A percentile compares a stretch with the other conserved stretches of the same genome.
Conservation (phyloP, 192 early-diverging fungal species). For the Mortierella hygrophila region DNA sequence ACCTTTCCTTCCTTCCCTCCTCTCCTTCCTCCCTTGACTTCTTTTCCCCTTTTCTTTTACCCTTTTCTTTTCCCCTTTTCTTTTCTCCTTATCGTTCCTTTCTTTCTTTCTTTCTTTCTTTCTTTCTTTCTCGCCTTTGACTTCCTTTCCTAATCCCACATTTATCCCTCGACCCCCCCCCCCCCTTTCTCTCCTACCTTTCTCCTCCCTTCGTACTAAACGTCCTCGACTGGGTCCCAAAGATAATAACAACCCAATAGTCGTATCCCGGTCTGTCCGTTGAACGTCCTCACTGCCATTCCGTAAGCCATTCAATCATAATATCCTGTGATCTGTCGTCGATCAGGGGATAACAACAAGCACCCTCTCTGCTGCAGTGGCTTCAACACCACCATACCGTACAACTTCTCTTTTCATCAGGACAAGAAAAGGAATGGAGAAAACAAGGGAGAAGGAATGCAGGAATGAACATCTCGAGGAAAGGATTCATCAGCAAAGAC, state of each 20-base stretch:
- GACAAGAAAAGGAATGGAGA: neutral
- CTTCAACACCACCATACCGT: neutral
- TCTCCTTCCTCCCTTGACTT: neutral
- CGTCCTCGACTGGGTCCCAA: neutral
- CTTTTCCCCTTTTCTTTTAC: neutral
- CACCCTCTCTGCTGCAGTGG: neutral
- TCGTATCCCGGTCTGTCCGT: neutral
- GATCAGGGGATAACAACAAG: neutral
- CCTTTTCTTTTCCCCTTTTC: neutral
- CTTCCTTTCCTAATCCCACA: neutral
- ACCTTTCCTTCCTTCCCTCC: neutral
- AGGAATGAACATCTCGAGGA: neutral
- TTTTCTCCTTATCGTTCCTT: neutral
- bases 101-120: neutral
- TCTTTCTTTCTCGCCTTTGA: neutral
- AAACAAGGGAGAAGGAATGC: neutral
- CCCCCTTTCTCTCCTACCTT: neutral
- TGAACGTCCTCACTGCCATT: neutral
- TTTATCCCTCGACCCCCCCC: neutral
- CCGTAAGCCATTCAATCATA: conserved; percentile 5
- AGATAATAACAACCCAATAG: too few relatives aligned
- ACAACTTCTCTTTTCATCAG: neutral
- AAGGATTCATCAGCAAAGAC: neutral
- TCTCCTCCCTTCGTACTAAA: too few relatives aligned
- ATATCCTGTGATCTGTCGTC: neutral